phyloP scores from a whole-genome alignment of 345 rosid species.

The Stellera chamaejasme region DNA sequence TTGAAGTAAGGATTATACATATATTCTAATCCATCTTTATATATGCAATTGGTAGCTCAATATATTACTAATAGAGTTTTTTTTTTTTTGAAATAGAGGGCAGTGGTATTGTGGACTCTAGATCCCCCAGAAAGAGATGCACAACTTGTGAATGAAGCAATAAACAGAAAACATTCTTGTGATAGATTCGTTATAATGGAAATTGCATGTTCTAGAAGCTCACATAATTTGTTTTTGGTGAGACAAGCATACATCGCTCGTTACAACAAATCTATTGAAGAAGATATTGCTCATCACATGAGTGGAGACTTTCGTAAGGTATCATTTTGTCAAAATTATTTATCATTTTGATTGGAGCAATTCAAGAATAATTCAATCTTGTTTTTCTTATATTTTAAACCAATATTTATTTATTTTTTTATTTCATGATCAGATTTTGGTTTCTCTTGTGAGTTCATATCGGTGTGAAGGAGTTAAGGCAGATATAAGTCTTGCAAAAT shows the following conservation, averaged over 20 bases:
- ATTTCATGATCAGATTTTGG: slow-evolving; percentile 46
- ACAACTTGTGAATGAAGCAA: slow-evolving; percentile 61
- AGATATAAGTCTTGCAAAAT: slow-evolving; percentile 51
- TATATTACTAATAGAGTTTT: not conserved
- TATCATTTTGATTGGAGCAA: too few relatives aligned
- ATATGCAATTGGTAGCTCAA: not conserved
- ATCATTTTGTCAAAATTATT: not conserved
- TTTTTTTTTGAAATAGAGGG: slow-evolving; percentile 31
- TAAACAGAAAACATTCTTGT: slow-evolving; percentile 57
- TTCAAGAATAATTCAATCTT: too few relatives aligned
- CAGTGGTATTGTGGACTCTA: slow-evolving; percentile 59
- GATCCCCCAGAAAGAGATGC: slow-evolving; percentile 81
- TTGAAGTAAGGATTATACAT: slow-evolving; percentile 48
- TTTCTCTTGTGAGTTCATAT: slow-evolving; percentile 68
- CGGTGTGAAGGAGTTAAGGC: slow-evolving; percentile 81
- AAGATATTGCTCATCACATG: slow-evolving; percentile 79
- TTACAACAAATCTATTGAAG: slow-evolving; percentile 73
- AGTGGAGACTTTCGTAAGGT: slow-evolving; percentile 80
- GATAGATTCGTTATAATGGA: slow-evolving; percentile 58
- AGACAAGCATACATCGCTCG: slow-evolving; percentile 78
- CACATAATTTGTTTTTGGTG: slow-evolving; percentile 42
- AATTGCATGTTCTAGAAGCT: slow-evolving; percentile 75
- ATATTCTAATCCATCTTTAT: not conserved
- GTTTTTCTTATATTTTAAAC: too few relatives aligned
- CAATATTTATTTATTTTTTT: too few relatives aligned